phyloP scores from a whole-genome alignment of 2,329 filamentous ascomycete genomes.

The Capronia coronata region DNA sequence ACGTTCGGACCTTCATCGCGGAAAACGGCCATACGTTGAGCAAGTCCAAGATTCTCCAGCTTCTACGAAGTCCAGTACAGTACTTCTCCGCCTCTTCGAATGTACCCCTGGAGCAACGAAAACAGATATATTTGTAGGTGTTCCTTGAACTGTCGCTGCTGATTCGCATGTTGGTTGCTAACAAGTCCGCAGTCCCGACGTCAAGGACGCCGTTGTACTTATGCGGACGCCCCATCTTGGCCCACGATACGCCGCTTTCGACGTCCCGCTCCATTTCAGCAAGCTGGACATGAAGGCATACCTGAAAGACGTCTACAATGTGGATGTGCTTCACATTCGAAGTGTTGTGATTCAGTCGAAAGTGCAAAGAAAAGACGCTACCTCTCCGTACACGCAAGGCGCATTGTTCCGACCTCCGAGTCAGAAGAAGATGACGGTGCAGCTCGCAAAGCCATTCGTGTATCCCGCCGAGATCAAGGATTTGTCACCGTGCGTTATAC shows the following conservation, averaged over 20 bases:
- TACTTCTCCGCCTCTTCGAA: conserved; percentile 27
- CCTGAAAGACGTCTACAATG: conserved; percentile 76
- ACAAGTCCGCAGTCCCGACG: conserved; percentile 34
- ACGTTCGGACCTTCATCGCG: conserved; percentile 19
- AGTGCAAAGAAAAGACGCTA: conserved; percentile 42
- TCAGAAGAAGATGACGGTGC: conserved; percentile 90
- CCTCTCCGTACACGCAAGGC: conserved; percentile 39
- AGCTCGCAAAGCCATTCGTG: conserved; percentile 78
- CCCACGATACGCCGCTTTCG: conserved; percentile 79
- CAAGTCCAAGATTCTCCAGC: conserved; percentile 5
- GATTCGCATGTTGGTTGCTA: background rate
- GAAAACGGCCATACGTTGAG: conserved; percentile 5
- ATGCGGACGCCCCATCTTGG: conserved; percentile 66
- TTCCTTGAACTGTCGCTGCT: background rate
- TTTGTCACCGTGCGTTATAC: conserved; percentile 47
- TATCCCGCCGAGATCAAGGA: conserved; percentile 69
- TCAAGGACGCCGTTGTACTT: conserved; percentile 73
- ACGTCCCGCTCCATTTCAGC: conserved; percentile 84
- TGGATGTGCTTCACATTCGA: conserved; percentile 66
- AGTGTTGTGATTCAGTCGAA: conserved; percentile 70
- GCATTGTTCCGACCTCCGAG: conserved; percentile 63
- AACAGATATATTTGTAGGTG: conserved; percentile 45
- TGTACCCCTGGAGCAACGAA: conserved; percentile 30
- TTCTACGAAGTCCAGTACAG: conserved; percentile 20
- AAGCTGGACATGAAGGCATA: conserved; percentile 97